A percentile compares a stretch with the other conserved stretches of the same genome.
Evolutionary conservation across 2,329 filamentous ascomycete species (phyloP).

Genomic region (Aspergillus tanneri): DNA sequence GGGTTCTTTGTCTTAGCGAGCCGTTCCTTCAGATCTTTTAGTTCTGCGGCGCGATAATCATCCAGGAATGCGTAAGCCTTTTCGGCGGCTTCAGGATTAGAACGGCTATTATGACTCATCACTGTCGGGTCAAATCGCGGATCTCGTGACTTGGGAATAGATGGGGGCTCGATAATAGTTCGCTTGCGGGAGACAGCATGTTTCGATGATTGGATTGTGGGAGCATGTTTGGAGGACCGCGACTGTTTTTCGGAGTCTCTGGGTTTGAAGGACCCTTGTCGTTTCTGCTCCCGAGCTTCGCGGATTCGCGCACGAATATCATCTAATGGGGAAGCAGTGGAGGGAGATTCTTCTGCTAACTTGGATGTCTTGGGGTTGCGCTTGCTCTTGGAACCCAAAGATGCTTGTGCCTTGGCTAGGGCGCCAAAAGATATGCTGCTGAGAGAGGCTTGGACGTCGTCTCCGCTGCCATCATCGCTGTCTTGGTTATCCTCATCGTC

Average conservation of each 20-base stretch:
- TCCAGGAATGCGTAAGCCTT: slow-evolving; percentile 85
- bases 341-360: slow-evolving; percentile 14
- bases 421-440: slow-evolving; percentile 79
- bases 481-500: slow-evolving; percentile 36
- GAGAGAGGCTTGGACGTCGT: slow-evolving; percentile 44
- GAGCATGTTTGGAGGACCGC: slow-evolving; percentile 81
- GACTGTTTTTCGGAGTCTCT: slow-evolving; percentile 28
- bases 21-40: slow-evolving; percentile 67
- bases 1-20: slow-evolving; percentile 67
- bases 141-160: slow-evolving; percentile 68
- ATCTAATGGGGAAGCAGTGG: slow-evolving; percentile 33
- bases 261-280: slow-evolving; percentile 29
- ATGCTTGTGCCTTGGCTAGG: slow-evolving; percentile 80
- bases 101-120: slow-evolving; percentile 34
- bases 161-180: slow-evolving; percentile 61
- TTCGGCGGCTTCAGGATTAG: slow-evolving; percentile 52
- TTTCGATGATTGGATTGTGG: slow-evolving; percentile 77
- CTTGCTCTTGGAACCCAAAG: slow-evolving; percentile 51
- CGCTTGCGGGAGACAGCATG: slow-evolving; percentile 78
- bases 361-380: slow-evolving; percentile 21
- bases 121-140: slow-evolving; percentile 78
- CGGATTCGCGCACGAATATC: slow-evolving; percentile 42
- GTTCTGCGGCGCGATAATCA: slow-evolving; percentile 81
- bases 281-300: slow-evolving; percentile 45
- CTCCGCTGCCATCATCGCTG: slow-evolving; percentile 33